Evolutionary conservation across 129 eudicot genomes (phyloP).

Genomic region (Flaveria sonorensis): DNA sequence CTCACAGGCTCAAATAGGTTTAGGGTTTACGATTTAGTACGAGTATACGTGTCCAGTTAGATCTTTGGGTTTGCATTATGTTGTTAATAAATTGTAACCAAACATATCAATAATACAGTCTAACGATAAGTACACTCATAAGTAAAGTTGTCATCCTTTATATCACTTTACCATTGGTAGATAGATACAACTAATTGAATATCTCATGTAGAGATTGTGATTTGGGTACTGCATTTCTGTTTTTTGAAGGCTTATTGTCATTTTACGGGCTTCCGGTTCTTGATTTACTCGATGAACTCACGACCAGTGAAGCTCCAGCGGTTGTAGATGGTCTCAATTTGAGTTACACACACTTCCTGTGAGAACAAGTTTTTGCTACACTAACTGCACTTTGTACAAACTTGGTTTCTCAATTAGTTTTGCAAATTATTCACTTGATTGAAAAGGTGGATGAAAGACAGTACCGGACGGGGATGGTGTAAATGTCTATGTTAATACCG

Average conservation of each 20-base stretch:
- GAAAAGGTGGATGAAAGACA: conserved; percentile 74
- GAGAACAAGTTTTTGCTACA: conserved; percentile 30
- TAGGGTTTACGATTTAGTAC: too few species aligned
- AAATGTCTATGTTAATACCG: conserved; percentile 69
- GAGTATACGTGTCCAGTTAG: too few species aligned
- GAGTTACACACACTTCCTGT: conserved; percentile 79
- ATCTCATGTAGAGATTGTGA: not conserved
- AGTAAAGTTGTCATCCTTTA: too few species aligned
- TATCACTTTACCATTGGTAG: too few species aligned
- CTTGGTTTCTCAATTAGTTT: not conserved
- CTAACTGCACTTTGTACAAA: not conserved
- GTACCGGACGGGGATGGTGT: conserved; percentile 92
- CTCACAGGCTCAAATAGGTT: too few species aligned
- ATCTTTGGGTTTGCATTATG: too few species aligned
- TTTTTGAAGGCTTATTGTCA: conserved; percentile 30
- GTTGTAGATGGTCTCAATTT: conserved; percentile 56
- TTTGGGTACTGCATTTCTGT: too few species aligned
- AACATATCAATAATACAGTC: too few species aligned
- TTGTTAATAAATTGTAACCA: too few species aligned
- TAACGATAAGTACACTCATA: too few species aligned
- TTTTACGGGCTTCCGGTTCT: conserved; percentile 83
- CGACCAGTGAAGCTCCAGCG: conserved; percentile 38
- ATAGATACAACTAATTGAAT: not conserved
- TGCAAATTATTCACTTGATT: not conserved
- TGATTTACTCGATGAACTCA: conserved; percentile 53